Conservation (phyloP, 371 early-diverging fungal species). For the Phascolomyces articulosus region DNA sequence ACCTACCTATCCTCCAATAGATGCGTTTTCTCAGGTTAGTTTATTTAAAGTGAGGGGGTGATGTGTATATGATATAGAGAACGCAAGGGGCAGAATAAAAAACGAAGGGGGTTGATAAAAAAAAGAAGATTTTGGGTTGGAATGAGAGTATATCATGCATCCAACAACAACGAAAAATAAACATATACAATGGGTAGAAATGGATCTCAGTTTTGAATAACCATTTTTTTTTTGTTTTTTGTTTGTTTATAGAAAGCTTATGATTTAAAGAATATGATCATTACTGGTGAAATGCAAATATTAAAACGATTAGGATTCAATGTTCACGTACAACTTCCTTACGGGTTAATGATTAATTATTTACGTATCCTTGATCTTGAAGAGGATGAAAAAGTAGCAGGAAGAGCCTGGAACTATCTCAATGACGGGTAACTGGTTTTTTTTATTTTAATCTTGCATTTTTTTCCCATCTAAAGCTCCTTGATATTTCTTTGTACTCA, state of each 20-base stretch:
- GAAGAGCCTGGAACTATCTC: slow-evolving; percentile 88
- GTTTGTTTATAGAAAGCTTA: slow-evolving; percentile 57
- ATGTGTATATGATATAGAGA: background rate
- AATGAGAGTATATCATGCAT: too few species aligned
- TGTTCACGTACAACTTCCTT: slow-evolving; percentile 94
- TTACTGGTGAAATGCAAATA: slow-evolving; percentile 86
- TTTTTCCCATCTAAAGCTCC: background rate
- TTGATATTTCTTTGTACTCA: background rate
- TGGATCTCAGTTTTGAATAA: too few species aligned
- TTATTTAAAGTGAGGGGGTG: background rate
- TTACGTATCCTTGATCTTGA: slow-evolving; percentile 80
- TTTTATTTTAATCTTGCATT: background rate
- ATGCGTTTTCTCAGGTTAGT: slow-evolving; percentile 62
- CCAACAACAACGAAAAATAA: too few species aligned
- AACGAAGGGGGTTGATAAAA: background rate
- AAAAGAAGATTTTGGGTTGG: background rate
- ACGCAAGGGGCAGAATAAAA: background rate
- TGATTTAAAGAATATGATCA: slow-evolving; percentile 75
- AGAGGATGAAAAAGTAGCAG: slow-evolving; percentile 71
- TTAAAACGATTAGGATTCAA: slow-evolving; percentile 89
- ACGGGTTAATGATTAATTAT: slow-evolving; percentile 93
- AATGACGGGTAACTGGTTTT: slow-evolving; percentile 80
- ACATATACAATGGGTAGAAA: too few species aligned
- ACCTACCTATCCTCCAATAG: slow-evolving; percentile 55
- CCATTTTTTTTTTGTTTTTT: too few species aligned